A percentile compares a stretch with the other conserved stretches of the same genome.
Evolutionary conservation across 768 basidiomycete genomes (phyloP).

Genomic region (Lepiota brunneoincarnata): DNA sequence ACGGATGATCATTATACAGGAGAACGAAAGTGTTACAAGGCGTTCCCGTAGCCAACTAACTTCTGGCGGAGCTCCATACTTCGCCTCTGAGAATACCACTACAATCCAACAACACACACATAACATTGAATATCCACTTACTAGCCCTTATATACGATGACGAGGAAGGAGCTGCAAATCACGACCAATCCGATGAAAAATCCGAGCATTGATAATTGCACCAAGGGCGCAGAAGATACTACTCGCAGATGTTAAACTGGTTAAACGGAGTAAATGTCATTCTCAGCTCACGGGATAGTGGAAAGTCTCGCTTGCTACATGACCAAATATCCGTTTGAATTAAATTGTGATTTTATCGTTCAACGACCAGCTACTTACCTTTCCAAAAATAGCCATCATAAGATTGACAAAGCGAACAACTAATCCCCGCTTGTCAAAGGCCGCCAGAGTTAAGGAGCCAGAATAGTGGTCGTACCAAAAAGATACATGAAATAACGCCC

Average conservation of each 20-base stretch:
- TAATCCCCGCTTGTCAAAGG: background rate
- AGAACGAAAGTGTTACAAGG: too few relatives aligned
- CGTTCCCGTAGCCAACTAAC: too few relatives aligned
- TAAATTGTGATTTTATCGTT: background rate
- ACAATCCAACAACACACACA: too few relatives aligned
- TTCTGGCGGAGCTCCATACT: too few relatives aligned
- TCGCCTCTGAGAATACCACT: too few relatives aligned
- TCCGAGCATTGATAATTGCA: constrained; percentile 3
- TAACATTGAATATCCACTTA: too few relatives aligned
- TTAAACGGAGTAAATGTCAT: background rate
- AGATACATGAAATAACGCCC: constrained; percentile 6
- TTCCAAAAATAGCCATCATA: constrained; percentile 3
- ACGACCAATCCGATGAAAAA: constrained; percentile 8
- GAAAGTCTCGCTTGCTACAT: background rate
- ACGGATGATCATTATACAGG: too few relatives aligned
- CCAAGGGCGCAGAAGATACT: background rate
- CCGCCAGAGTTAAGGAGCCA: background rate
- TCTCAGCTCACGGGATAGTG: background rate
- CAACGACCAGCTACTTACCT: background rate
- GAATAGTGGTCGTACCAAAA: background rate
- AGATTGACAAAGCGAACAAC: background rate
- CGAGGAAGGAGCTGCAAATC: background rate
- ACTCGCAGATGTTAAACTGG: too few relatives aligned
- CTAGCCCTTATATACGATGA: too few relatives aligned
- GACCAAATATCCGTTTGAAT: background rate